Conservation (phyloP, 352 stramenopile genomes). For the Globisporangium iwayamae region DNA sequence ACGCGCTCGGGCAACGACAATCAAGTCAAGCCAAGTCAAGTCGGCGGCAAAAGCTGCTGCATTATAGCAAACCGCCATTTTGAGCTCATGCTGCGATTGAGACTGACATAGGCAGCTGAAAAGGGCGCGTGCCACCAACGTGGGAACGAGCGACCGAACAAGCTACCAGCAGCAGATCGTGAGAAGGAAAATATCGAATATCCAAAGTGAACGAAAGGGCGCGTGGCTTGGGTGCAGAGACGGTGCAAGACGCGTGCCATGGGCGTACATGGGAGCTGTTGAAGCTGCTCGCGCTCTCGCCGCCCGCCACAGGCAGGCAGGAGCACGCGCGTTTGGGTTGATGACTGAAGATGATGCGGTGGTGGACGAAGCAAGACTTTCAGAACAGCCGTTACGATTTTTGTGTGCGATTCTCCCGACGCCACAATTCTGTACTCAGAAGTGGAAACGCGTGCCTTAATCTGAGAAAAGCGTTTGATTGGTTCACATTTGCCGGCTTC, state of each 20-base stretch:
- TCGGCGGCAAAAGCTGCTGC: too few species aligned
- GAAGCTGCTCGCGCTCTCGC: neutral
- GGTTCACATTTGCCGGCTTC: neutral
- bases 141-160: neutral
- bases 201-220: neutral
- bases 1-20: too few species aligned
- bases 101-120: neutral
- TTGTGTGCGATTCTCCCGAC: too few species aligned
- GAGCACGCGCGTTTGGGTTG: neutral
- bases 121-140: neutral
- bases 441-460: neutral
- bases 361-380: neutral
- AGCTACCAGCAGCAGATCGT: neutral
- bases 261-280: neutral
- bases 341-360: neutral
- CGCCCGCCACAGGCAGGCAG: neutral
- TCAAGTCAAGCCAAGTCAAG: neutral
- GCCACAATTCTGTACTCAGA: neutral
- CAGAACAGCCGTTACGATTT: neutral
- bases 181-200: neutral
- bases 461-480: neutral
- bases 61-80: too few species aligned
- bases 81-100: neutral
- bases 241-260: conserved; percentile 7
- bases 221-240: conserved; percentile 3